Evolutionary conservation across 345 rosid species (phyloP), one percentile per base, ranked within the genome.

Genomic region (Populus tremula): DNA sequence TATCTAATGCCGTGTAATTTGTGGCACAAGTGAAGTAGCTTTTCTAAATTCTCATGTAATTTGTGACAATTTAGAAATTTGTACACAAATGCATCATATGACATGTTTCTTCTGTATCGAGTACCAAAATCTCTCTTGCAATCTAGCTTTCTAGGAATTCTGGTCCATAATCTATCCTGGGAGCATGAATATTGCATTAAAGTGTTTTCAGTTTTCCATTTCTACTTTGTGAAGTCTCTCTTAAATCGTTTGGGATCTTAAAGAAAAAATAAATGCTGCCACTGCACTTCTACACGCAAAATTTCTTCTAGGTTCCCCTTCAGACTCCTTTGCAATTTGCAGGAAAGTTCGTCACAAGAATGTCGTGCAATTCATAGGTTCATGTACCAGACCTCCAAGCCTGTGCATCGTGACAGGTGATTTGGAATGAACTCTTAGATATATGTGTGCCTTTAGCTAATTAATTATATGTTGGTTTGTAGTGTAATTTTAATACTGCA

Each of bases 341-440:
- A 91, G 91, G 93, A 89, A 85, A 81, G 81, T 91, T 67, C 85
- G 80, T 71, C 95, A 89, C 84, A 88, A 75, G 76, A 89, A 91
- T 86, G 82, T 89, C 41, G 90, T 91, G 49, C 85, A 82, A 76
- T 91, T 89, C 81, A 81, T 91, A 21, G 94, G 94, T 78, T 91
- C 94, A 71, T 88, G 87, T 41, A 86, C 88, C 7, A 87, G 80
- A 76, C 88, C 90, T 77, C 90, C 91, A 80, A 82, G 21, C 78
- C 80, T 85, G 38, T 89, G 92, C 75, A 85, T 91, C 47, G 85
- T 91, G 75, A 89, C 91, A 62, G 95, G 95, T 88, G 70, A 74
- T 29, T 74, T n/a, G 75, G 67, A 71, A 45, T 50, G 21, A 20
- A 17, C 23, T 9, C 9, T 3, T 67, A 18, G 2, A 6, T 14